A percentile compares a stretch with the other conserved stretches of the same genome.
These are phyloP conservation scores for Hymenoscyphus fructigenus DNA, from an alignment of 2,329 filamentous ascomycete genomes.

Conservation along the genomic window DNA sequence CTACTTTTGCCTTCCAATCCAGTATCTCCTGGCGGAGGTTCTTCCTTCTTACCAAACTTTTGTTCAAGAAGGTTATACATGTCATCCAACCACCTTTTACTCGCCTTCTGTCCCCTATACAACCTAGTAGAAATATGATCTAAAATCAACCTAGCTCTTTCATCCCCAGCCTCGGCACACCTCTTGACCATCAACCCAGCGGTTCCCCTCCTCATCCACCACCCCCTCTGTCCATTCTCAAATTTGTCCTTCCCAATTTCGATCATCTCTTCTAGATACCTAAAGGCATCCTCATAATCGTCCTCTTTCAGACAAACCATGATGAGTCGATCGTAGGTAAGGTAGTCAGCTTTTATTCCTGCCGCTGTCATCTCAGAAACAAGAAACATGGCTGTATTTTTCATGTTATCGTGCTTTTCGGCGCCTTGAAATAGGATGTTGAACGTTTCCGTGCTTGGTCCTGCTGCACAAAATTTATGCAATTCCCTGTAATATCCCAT, in stretches of 20 bases:
- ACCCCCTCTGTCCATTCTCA: conserved; percentile 27
- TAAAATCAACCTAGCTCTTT: conserved; percentile 28
- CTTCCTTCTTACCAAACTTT: not conserved
- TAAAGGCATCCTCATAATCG: conserved; percentile 47
- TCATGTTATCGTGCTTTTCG: conserved; percentile 38
- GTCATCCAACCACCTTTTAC: not conserved
- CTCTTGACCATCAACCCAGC: conserved; percentile 22
- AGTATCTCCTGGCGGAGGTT: not conserved
- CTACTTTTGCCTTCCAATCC: not conserved
- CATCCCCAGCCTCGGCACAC: conserved; percentile 27
- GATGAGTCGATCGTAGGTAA: conserved; percentile 63
- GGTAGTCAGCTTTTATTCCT: conserved; percentile 51
- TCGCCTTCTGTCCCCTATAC: conserved; percentile 19
- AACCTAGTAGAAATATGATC: conserved; percentile 20
- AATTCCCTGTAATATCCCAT: conserved; percentile 61
- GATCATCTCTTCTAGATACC: conserved; percentile 51
- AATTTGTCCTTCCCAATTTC: conserved; percentile 36
- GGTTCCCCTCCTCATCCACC: conserved; percentile 36
- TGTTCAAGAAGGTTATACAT: not conserved
- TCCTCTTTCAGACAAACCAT: conserved; percentile 50
- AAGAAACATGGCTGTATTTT: conserved; percentile 59
- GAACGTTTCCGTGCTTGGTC: conserved; percentile 55
- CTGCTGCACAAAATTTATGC: conserved; percentile 48
- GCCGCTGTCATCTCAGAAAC: conserved; percentile 60
- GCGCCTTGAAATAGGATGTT: conserved; percentile 55